Conservation (phyloP, 225 moss, liverwort and hornwort genomes). For the Straminergon stramineum region DNA sequence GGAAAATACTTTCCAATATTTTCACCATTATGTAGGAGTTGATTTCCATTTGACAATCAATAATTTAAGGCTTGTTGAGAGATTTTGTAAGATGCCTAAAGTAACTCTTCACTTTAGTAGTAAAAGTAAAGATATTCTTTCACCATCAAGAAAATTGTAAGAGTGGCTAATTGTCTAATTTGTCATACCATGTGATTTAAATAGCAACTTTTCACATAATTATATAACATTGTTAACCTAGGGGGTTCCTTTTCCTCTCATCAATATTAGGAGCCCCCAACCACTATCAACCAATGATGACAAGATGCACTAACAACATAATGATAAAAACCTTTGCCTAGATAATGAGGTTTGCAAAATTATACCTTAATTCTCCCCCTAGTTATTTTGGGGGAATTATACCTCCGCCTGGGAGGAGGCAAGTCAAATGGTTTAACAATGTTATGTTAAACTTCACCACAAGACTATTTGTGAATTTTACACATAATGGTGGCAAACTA, state of each 20-base stretch:
- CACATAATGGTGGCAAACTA: accelerated
- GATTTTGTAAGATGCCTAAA: background rate
- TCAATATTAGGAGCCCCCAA: no score
- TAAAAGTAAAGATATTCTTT: background rate
- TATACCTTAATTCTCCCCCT: no score
- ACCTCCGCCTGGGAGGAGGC: no score
- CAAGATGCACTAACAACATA: no score
- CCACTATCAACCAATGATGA: no score
- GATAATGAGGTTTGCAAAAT: no score
- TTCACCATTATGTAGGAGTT: background rate
- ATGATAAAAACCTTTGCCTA: no score
- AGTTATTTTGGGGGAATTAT: no score
- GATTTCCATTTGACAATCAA: background rate
- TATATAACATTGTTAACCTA: background rate
- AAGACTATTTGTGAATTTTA: background rate
- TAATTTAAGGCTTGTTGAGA: background rate
- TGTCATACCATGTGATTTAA: background rate
- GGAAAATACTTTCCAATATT: background rate
- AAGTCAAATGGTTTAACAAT: no score
- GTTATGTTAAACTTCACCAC: background rate
- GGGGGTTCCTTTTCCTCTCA: no score
- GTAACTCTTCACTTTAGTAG: background rate
- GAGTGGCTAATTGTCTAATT: background rate
- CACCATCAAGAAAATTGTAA: background rate
- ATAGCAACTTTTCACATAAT: background rate